Base-by-base conservation (phyloP, 2,329 filamentous ascomycete species). In the Trichoderma polysporum region DNA sequence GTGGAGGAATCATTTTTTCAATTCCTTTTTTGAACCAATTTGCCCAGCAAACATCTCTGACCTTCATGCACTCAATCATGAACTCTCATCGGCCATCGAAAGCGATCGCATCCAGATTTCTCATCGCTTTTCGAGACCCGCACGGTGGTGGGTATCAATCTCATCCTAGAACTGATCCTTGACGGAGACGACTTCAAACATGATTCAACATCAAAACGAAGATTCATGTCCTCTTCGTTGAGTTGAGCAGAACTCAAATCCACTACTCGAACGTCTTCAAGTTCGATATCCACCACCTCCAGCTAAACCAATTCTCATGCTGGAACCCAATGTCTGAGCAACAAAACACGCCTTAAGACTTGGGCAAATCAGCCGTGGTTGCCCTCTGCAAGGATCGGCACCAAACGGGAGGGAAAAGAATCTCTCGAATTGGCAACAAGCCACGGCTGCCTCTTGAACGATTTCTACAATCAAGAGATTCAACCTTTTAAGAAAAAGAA, bases 341-440 rank as follows among this genome's bases (percentile, higher is more conserved):
- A 17, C 8, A 29, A 25, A 56, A 27, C n/a, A 50, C 31, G 53
- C 62, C 53, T 58, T 37, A 53, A 22, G 31, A 50, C 41, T 58
- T 58, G 49, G 27, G 58, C 45, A 56, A 66, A 50, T 57, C 62
- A 50, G 53, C 19, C 31, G 35, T 66, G 62, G 41, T 53, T 58
- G 62, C 62, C 53, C 62, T 65, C 52, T 52, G 39, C 25, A 37
- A 58, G 62, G 52, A 65, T 27, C n/a, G 53, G 62, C 62, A 56
- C 53, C 62, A 65, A 50, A 58, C 62, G 62, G 29, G 62, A 58
- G 62, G 41, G 22, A 29, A 58, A 65, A n/a, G 53, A 65, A 65
- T 58, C 62, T 57, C 62, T 45, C 62, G 62, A 65, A 65, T 58
- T 65, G 62, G 52, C 45, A 58, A 53, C 62, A 47, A 41, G 52